Percentiles rank a stretch among this genome's conserved stretches.
Conservation (phyloP, 1,139 yeast genomes). For the Pichia norvegensis region DNA sequence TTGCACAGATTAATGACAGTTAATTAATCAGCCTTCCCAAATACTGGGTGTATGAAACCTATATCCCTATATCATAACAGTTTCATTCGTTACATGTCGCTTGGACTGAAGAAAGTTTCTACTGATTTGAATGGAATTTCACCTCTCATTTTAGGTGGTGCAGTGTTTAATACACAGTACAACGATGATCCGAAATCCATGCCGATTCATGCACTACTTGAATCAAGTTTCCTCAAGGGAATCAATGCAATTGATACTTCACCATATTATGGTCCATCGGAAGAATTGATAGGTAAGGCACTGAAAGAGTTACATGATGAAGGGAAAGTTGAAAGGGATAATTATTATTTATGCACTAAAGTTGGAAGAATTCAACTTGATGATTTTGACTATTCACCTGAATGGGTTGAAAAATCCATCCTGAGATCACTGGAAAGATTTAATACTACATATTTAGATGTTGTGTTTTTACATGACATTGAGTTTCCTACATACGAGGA, state of each 20-base stretch:
- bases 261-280: slow-evolving; percentile 91
- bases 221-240: slow-evolving; percentile 57
- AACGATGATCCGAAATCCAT: slow-evolving; percentile 54
- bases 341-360: slow-evolving; percentile 71
- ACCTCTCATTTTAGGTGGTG: slow-evolving; percentile 74
- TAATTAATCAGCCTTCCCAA: slow-evolving; percentile 8
- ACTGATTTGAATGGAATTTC: slow-evolving; percentile 34
- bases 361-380: slow-evolving; percentile 68
- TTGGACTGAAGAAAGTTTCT: slow-evolving; percentile 12
- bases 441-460: slow-evolving; percentile 60
- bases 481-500: slow-evolving; percentile 61
- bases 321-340: slow-evolving; percentile 44
- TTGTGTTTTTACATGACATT: slow-evolving; percentile 81
- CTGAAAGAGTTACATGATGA: slow-evolving; percentile 36
- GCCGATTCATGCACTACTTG: slow-evolving; percentile 51
- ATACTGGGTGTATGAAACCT: not conserved
- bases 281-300: slow-evolving; percentile 62
- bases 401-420: slow-evolving; percentile 55
- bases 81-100: slow-evolving; percentile 3
- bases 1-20: not conserved
- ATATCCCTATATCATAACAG: not conserved
- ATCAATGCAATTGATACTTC: slow-evolving; percentile 80
- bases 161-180: slow-evolving; percentile 75
- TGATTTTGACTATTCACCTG: slow-evolving; percentile 68
- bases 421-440: slow-evolving; percentile 58